Percentiles rank a stretch among this genome's conserved stretches.
phyloP scores from a whole-genome alignment of 2,329 filamentous ascomycete species.

The Venturia pyrina region DNA sequence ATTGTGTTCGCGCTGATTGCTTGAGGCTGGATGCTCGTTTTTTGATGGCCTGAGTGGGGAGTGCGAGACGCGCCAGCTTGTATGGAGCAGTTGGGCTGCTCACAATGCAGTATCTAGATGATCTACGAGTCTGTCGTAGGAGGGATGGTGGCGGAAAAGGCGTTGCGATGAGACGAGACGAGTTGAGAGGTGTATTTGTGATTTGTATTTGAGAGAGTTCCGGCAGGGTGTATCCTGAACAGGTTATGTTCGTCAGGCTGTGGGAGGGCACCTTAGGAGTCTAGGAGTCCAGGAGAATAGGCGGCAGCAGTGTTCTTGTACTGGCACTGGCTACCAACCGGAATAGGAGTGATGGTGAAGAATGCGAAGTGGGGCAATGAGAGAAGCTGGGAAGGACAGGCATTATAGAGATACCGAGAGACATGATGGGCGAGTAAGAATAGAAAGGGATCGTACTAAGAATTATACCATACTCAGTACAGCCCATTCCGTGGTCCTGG shows the following conservation, averaged over 20 bases:
- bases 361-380: not conserved
- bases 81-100: not conserved
- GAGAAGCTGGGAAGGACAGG: not conserved
- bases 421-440: not conserved
- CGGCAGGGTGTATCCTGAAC: not conserved
- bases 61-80: not conserved
- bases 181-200: not conserved
- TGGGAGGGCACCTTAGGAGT: too few species aligned
- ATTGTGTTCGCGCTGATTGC: slow-evolving; percentile 1
- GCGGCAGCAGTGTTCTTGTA: not conserved
- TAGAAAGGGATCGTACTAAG: not conserved
- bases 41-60: not conserved
- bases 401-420: not conserved
- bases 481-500: too few species aligned
- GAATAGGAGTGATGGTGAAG: not conserved
- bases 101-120: not conserved
- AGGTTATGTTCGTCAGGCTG: not conserved
- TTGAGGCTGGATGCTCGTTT: not conserved
- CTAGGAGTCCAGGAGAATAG: not conserved
- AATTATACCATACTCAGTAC: not conserved
- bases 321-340: not conserved
- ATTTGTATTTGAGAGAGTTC: not conserved
- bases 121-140: not conserved
- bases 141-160: not conserved
- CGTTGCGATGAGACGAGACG: not conserved